Percentiles rank a stretch among this genome's conserved stretches.
Conservation (phyloP, 164 flowering plant genomes). For the Dillenia suffruticosa region DNA sequence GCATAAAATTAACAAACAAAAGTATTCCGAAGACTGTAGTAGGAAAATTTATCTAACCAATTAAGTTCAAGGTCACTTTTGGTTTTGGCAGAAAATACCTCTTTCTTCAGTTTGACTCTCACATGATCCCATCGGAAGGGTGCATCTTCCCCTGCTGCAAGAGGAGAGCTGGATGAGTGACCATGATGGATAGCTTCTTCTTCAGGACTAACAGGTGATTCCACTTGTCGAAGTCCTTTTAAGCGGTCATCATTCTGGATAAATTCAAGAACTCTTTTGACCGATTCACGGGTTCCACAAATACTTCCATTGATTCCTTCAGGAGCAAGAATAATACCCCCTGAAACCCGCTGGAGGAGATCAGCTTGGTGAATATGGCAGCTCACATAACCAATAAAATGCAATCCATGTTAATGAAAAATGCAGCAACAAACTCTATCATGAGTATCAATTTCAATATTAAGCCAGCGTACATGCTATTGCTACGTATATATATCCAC, state of each 20-base stretch:
- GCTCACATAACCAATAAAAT: neutral
- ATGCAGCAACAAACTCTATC: too few species aligned
- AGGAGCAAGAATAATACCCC: slow-evolving; percentile 95
- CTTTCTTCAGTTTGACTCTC: slow-evolving; percentile 88
- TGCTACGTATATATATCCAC: too few species aligned
- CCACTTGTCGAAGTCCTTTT: slow-evolving; percentile 71
- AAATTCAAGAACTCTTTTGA: slow-evolving; percentile 70
- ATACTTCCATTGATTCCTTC: slow-evolving; percentile 99
- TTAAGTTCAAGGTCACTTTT: neutral
- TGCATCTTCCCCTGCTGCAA: slow-evolving; percentile 94
- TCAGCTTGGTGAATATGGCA: slow-evolving; percentile 47
- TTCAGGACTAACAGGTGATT: slow-evolving; percentile 92
- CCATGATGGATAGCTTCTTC: slow-evolving; percentile 97
- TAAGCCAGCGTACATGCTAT: too few species aligned
- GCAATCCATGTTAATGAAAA: too few species aligned
- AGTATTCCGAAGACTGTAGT: neutral
- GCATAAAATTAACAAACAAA: neutral
- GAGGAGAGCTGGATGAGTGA: slow-evolving; percentile 74
- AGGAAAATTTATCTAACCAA: neutral
- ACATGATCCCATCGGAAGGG: slow-evolving; percentile 99
- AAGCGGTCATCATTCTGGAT: slow-evolving; percentile 69
- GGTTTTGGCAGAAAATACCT: slow-evolving; percentile 42
- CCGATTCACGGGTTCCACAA: slow-evolving; percentile 77
- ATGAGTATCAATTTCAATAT: too few species aligned
- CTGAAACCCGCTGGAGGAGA: slow-evolving; percentile 90